Evolutionary conservation across 805 yeast species (phyloP).

Genomic region (Lipomyces yamadae): DNA sequence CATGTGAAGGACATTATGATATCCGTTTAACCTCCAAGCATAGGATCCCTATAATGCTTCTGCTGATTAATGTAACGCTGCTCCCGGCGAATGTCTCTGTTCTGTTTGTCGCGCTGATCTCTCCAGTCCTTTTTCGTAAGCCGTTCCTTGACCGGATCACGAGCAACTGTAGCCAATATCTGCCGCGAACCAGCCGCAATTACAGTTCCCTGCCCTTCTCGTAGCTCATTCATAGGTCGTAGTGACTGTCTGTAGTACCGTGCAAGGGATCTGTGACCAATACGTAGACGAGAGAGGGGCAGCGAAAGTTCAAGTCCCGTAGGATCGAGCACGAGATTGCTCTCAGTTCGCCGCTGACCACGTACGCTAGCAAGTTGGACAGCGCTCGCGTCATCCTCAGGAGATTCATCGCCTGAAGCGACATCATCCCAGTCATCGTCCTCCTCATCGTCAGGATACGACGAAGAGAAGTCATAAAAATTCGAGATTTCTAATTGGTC

Average conservation of each 20-base stretch:
- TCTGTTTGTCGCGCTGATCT: constrained; percentile 57
- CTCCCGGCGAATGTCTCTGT: constrained; percentile 54
- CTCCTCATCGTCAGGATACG: constrained; percentile 52
- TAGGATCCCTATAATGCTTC: constrained; percentile 79
- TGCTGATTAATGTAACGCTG: constrained; percentile 78
- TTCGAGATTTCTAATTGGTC: constrained; percentile 76
- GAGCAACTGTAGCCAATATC: constrained; percentile 25
- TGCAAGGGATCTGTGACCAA: constrained; percentile 80
- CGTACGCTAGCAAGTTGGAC: constrained; percentile 7
- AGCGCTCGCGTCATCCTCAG: constrained; percentile 43
- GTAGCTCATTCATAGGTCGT: constrained; percentile 54
- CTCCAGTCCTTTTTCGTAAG: constrained; percentile 63
- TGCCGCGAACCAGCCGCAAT: constrained; percentile 56
- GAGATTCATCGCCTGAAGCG: constrained; percentile 47
- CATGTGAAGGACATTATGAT: neutral
- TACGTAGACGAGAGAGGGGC: constrained; percentile 70
- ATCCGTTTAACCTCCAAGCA: constrained; percentile 48
- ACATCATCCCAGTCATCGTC: constrained; percentile 49
- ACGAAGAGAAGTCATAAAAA: constrained; percentile 81
- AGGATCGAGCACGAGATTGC: constrained; percentile 53
- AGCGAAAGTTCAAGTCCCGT: constrained; percentile 70
- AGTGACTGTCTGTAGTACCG: constrained; percentile 73
- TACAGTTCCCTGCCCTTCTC: constrained; percentile 74
- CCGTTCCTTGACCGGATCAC: constrained; percentile 48
- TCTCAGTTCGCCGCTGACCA: constrained; percentile 26